Conservation (phyloP, 2,329 filamentous ascomycete species). For the Talaromyces funiculosus region DNA sequence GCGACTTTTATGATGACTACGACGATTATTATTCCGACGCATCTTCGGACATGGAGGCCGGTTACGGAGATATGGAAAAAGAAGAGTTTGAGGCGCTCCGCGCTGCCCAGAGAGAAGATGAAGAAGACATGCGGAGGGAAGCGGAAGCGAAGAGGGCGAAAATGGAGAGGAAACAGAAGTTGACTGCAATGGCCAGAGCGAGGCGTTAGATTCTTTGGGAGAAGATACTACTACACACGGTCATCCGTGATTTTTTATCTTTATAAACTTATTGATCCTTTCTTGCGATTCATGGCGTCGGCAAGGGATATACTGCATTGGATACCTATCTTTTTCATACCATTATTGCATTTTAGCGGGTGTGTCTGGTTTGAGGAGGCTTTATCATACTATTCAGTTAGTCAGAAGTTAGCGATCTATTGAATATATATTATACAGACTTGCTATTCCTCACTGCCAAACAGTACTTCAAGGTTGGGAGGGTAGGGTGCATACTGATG, state of each 20-base stretch:
- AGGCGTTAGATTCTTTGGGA: slow-evolving; percentile 18
- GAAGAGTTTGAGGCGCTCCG: slow-evolving; percentile 41
- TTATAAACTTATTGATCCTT: background rate
- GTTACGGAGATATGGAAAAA: slow-evolving; percentile 40
- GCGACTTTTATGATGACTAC: slow-evolving; percentile 34
- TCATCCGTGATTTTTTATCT: slow-evolving; percentile 1
- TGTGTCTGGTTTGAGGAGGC: slow-evolving; percentile 7
- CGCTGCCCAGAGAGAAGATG: slow-evolving; percentile 42
- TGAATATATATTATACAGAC: background rate
- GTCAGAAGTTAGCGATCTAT: background rate
- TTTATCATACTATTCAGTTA: slow-evolving; percentile 3
- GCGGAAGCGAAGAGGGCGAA: slow-evolving; percentile 43
- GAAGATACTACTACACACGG: background rate
- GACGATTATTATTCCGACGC: slow-evolving; percentile 42
- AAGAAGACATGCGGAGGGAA: slow-evolving; percentile 41
- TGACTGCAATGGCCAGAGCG: slow-evolving; percentile 35
- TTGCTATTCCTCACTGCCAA: background rate
- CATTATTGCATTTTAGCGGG: slow-evolving; percentile 15
- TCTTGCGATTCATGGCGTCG: slow-evolving; percentile 21
- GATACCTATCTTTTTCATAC: slow-evolving; percentile 8
- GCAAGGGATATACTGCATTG: slow-evolving; percentile 15
- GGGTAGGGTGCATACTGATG: no score
- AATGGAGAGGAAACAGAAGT: slow-evolving; percentile 40
- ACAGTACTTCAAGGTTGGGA: no score
- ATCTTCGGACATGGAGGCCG: slow-evolving; percentile 49